Evolutionary conservation across 2,329 filamentous ascomycete species (phyloP).

Genomic region (Graphilbum ipis-grandicollis): DNA sequence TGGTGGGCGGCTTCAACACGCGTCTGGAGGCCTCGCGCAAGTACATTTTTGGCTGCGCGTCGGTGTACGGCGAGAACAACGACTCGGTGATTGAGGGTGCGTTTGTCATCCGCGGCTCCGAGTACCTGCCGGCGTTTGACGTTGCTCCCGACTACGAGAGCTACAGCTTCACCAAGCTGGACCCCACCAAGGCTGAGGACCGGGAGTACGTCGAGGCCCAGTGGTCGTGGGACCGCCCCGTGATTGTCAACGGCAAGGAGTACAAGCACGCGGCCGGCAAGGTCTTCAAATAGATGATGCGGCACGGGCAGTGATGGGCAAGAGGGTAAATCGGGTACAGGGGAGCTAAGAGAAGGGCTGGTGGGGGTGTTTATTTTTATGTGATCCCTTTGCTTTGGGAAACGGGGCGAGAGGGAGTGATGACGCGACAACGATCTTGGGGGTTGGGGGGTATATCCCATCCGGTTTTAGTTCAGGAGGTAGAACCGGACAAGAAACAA

Average conservation of each 20-base stretch:
- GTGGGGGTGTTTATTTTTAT: neutral
- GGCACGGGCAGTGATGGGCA: neutral
- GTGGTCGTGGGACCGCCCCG: conserved; percentile 85
- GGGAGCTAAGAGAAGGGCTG: neutral
- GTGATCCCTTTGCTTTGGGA: neutral
- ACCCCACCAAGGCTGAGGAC: conserved; percentile 73
- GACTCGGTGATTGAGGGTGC: conserved; percentile 84
- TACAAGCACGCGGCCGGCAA: conserved; percentile 83
- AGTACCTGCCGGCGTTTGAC: conserved; percentile 73
- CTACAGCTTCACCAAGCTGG: conserved; percentile 93
- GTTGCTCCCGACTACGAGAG: conserved; percentile 95
- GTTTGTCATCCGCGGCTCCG: conserved; percentile 87
- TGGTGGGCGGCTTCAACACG: conserved; percentile 94
- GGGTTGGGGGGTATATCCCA: no score
- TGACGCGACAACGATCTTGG: no score
- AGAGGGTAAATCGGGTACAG: neutral
- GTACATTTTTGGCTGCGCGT: conserved; percentile 84
- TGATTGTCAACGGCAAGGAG: conserved; percentile 68
- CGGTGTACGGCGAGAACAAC: conserved; percentile 79
- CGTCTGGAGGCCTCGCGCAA: conserved; percentile 96
- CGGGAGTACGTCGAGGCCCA: conserved; percentile 67
- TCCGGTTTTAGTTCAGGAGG: no score
- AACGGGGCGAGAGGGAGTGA: neutral
- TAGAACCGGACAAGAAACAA: no score
- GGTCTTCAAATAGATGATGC: conserved; percentile 78